A percentile compares a stretch with the other conserved stretches of the same genome.
Evolutionary conservation across 768 basidiomycete genomes (phyloP).

Genomic region (Obba rivulosa): DNA sequence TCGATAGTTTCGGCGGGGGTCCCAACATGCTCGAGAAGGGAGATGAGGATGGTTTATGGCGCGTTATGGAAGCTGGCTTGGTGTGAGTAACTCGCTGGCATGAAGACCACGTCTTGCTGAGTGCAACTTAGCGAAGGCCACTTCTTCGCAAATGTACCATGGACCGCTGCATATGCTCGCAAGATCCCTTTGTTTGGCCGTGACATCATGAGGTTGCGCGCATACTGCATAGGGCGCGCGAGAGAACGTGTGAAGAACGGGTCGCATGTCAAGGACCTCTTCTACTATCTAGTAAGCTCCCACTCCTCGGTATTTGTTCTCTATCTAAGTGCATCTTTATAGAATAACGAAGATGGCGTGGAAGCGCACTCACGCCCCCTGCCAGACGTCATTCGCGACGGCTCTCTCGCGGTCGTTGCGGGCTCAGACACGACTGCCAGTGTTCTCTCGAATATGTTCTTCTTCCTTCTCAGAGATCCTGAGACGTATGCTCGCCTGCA

Average conservation of each 20-base stretch:
- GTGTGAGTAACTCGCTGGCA: constrained; percentile 33
- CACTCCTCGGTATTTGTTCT: background rate
- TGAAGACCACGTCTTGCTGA: too few relatives aligned
- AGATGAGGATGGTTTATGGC: constrained; percentile 39
- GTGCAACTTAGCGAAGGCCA: too few relatives aligned
- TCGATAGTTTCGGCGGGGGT: constrained; percentile 30
- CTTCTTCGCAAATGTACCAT: constrained; percentile 9
- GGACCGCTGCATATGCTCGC: constrained; percentile 14
- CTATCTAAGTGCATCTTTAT: background rate
- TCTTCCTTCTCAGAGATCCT: constrained; percentile 17
- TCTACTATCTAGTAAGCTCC: constrained; percentile 35
- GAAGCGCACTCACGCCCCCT: constrained; percentile 4
- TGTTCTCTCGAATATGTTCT: constrained; percentile 20
- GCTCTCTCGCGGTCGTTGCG: constrained; percentile 21
- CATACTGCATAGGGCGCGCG: background rate
- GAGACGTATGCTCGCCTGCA: constrained; percentile 11
- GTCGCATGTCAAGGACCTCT: constrained; percentile 35
- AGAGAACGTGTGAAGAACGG: constrained; percentile 20
- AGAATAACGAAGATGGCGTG: constrained; percentile 13
- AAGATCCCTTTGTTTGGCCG: constrained; percentile 8
- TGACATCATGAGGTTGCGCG: background rate
- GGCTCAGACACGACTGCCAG: constrained; percentile 26
- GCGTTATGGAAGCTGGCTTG: constrained; percentile 38
- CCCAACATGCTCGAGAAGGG: constrained; percentile 33
- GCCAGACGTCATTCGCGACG: constrained; percentile 10